Conservation (phyloP, 768 basidiomycete genomes). For the Dioszegia hungarica region DNA sequence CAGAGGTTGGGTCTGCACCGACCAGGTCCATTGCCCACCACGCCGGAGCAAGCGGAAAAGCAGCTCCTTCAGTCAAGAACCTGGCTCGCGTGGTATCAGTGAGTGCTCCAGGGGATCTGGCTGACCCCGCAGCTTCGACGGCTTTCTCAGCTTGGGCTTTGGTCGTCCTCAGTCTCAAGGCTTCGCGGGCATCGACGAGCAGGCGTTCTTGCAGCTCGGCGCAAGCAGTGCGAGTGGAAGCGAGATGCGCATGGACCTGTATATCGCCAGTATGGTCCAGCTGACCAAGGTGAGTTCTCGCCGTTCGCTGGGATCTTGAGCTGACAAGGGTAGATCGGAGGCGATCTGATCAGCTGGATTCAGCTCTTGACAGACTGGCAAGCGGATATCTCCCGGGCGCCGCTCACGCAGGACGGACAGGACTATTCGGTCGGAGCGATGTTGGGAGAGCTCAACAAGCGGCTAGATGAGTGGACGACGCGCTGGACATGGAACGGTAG, state of each 20-base stretch:
- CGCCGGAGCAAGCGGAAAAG: conserved; percentile 10
- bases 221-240: neutral
- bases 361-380: conserved; percentile 15
- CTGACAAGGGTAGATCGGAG: conserved; percentile 14
- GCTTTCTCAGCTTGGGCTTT: conserved; percentile 24
- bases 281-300: conserved; percentile 5
- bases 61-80: conserved; percentile 9
- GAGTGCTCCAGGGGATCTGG: neutral
- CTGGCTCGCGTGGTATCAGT: conserved; percentile 20
- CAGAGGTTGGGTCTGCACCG: conserved; percentile 31
- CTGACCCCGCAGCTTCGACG: conserved; percentile 15
- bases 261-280: conserved; percentile 16
- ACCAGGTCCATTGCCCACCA: neutral
- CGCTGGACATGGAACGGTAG: conserved; percentile 19
- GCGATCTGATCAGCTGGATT: conserved; percentile 19
- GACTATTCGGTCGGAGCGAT: conserved; percentile 13
- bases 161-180: conserved; percentile 16
- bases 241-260: conserved; percentile 3
- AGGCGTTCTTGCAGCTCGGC: neutral
- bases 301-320: neutral
- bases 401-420: conserved; percentile 4
- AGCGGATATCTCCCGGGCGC: neutral
- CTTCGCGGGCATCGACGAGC: conserved; percentile 6
- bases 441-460: conserved; percentile 18
- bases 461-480: conserved; percentile 21